Evolutionary conservation across 1,284 basidiomycete genomes (phyloP).

Genomic region (Mycena sp.): DNA sequence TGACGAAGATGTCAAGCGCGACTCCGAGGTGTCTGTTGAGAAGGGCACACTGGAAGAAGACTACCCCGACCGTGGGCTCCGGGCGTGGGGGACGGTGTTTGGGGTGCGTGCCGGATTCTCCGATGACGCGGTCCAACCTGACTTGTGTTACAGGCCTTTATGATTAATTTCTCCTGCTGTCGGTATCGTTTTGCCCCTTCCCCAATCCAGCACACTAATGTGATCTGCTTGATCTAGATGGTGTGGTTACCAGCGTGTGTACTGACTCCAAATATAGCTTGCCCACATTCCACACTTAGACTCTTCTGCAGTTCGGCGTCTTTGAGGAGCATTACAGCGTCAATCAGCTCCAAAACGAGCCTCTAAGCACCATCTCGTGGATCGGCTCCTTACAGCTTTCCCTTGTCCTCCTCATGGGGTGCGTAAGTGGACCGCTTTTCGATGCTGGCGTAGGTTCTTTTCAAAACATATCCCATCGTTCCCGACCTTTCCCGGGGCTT

Average conservation of each 20-base stretch:
- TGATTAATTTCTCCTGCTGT: constrained; percentile 34
- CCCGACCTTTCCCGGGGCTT: no score
- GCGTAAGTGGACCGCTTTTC: constrained; percentile 33
- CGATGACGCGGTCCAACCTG: neutral
- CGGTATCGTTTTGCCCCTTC: neutral
- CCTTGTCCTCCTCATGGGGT: constrained; percentile 31
- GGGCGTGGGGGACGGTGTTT: constrained; percentile 31
- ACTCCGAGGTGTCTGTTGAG: no score
- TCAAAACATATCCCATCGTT: no score
- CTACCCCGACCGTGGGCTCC: constrained; percentile 29
- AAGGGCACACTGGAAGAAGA: neutral
- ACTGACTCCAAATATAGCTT: neutral
- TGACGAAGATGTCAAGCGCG: no score
- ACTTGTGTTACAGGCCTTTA: constrained; percentile 25
- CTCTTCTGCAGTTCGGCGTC: constrained; percentile 29
- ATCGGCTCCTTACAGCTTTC: constrained; percentile 35
- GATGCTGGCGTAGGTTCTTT: constrained; percentile 31
- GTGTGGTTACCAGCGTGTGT: constrained; percentile 32
- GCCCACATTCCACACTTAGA: neutral
- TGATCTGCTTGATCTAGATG: constrained; percentile 21
- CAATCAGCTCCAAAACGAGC: constrained; percentile 29
- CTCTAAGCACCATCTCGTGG: constrained; percentile 35
- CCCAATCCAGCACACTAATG: neutral
- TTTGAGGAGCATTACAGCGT: constrained; percentile 33
- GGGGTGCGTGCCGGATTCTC: constrained; percentile 19